Conservation (phyloP, 495 filamentous ascomycete genomes). For the Achaetomiella virescens region DNA sequence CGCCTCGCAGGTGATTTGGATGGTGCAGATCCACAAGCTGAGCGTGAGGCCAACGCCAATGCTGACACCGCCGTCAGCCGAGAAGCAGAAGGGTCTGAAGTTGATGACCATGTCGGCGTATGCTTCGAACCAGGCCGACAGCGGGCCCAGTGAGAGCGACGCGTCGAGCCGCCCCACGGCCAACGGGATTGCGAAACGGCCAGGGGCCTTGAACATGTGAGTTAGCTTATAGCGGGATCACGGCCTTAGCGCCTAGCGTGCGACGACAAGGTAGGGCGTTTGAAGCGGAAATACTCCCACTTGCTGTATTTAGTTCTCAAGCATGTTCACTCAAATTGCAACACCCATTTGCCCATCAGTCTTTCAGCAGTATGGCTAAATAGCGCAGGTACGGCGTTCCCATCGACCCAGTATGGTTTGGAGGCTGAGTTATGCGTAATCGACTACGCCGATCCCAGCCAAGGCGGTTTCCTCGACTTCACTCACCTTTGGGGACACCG, state of each 20-base stretch:
- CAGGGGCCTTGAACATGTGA: too few relatives aligned
- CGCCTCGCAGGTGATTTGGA: conserved; percentile 31
- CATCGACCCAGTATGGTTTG: conserved; percentile 40
- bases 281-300: too few relatives aligned
- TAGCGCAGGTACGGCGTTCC: too few relatives aligned
- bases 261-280: too few relatives aligned
- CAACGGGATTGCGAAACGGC: too few relatives aligned
- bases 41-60: conserved; percentile 37
- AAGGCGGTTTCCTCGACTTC: conserved; percentile 55
- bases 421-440: conserved; percentile 51
- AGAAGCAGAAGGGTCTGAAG: conserved; percentile 45
- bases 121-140: conserved; percentile 41
- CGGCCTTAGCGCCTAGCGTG: too few relatives aligned
- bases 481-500: conserved; percentile 43
- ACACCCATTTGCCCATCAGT: too few relatives aligned
- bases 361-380: too few relatives aligned
- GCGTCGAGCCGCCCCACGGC: conserved; percentile 29
- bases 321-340: too few relatives aligned
- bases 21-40: conserved; percentile 32
- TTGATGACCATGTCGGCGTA: conserved; percentile 46
- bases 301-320: too few relatives aligned
- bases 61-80: conserved; percentile 29
- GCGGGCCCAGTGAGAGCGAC: conserved; percentile 21
- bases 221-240: too few relatives aligned
- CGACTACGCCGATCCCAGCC: conserved; percentile 51